A percentile compares a stretch with the other conserved stretches of the same genome.
phyloP scores from a whole-genome alignment of 2,329 filamentous ascomycete species.

The Aureobasidium sp. region DNA sequence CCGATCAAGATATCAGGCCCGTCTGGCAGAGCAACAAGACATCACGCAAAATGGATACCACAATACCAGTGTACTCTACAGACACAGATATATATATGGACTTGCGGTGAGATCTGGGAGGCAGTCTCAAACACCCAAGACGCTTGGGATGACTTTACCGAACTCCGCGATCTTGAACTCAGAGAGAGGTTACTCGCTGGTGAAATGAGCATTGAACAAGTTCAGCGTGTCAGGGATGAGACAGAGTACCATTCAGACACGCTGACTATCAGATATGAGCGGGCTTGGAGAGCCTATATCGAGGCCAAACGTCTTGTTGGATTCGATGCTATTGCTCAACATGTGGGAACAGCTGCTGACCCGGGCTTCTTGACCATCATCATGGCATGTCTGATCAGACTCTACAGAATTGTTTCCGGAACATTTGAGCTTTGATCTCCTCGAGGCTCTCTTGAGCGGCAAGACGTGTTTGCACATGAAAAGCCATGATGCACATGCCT shows the following conservation, averaged over 20 bases:
- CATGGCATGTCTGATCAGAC: neutral
- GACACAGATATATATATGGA: neutral
- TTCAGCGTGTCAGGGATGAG: neutral
- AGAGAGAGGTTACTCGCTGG: neutral
- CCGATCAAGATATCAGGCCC: neutral
- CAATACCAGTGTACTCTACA: neutral
- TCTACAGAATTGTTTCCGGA: neutral
- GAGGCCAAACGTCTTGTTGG: neutral
- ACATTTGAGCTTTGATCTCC: neutral
- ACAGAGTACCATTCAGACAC: neutral
- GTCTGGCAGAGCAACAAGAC: neutral
- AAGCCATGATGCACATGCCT: neutral
- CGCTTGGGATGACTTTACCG: neutral
- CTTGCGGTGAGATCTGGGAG: neutral
- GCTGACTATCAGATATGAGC: neutral
- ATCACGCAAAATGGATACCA: neutral
- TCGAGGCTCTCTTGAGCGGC: neutral
- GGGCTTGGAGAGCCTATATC: neutral
- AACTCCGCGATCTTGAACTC: neutral
- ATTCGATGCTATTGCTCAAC: neutral
- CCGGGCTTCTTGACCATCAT: neutral
- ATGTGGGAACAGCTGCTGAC: neutral
- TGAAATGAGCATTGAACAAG: neutral
- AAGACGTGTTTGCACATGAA: neutral
- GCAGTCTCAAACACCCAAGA: neutral